Base-by-base conservation (phyloP, 2,329 filamentous ascomycete genomes). In the Penicillium freii region DNA sequence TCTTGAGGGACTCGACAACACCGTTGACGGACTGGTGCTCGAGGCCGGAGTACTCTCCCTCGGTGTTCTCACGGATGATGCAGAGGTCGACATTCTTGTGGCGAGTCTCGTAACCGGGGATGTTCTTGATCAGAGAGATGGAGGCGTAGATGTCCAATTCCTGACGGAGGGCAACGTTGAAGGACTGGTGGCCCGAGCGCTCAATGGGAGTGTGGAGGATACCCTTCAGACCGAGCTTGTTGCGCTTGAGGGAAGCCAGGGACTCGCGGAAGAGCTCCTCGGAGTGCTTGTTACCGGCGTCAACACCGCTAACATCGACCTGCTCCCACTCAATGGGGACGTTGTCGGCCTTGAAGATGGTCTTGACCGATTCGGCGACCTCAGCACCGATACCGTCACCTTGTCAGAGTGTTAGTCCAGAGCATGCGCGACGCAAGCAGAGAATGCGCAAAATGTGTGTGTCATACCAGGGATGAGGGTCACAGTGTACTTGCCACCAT, bases 21-120 rank as follows among this genome's bases (percentile, higher is more conserved):
- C 94, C 94, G 66, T 84, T 85, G 51, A 99, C 94, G 63, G 91
- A 96, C 84, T 97, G 93, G 83, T 99, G 94, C 85, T 99, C 94
- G 62, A 99, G 87, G 62, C 94, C 94, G 65, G 92, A 97, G 85
- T 99, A 99, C 84, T 99, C 94, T 74, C 94, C 94, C 85, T 99
- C 94, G 75, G 94, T 99, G 85, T 99, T 99, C 84, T 99, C 94
- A 81, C 94, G 94, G 81, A 99, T 97, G 80, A 99, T 97, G 87
- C 92, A 96, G 69, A 97, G 87, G 78, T 99, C 94, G 77, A 99
- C 91, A 78, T 94, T 86, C 80, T 96, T 89, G 85, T 99, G 94
- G 77, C 94, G 91, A 64, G 94, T 99, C 81, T 94, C 81, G 84
- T 97, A 97, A 73, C 94, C 94, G 70, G 94, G 94, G 73, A 99